phyloP scores from a whole-genome alignment of 805 yeast genomes.

The Schizosaccharomyces osmophilus region DNA sequence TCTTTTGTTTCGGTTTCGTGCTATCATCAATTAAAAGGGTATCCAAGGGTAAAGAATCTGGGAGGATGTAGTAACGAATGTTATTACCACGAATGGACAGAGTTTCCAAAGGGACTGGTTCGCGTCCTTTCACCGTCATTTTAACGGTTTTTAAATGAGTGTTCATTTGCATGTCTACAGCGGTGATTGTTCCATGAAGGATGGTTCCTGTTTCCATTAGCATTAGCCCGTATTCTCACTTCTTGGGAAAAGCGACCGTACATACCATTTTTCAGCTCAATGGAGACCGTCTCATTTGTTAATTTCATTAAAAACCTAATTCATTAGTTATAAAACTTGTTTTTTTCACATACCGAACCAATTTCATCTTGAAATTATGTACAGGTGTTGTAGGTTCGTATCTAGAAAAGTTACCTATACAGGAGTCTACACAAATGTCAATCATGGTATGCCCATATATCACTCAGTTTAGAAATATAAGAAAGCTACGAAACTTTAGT shows the following conservation, averaged over 20 bases:
- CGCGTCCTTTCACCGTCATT: conserved; percentile 47
- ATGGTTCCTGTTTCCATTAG: conserved; percentile 21
- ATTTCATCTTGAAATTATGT: background rate
- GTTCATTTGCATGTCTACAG: conserved; percentile 82
- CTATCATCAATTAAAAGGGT: conserved; percentile 21
- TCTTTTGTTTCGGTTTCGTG: conserved; percentile 16
- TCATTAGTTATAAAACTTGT: background rate
- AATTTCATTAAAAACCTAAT: conserved; percentile 53
- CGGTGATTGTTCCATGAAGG: conserved; percentile 57
- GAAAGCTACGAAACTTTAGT: no score
- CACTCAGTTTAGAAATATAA: no score
- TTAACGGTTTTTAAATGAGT: conserved; percentile 57
- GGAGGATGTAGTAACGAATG: conserved; percentile 57
- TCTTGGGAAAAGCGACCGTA: background rate
- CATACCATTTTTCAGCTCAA: conserved; percentile 69
- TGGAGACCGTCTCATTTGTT: conserved; percentile 64
- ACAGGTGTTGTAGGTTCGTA: no score
- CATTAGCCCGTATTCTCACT: background rate
- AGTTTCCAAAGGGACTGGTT: conserved; percentile 45
- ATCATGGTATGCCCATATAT: no score
- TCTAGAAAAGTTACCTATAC: no score
- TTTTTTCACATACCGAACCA: background rate
- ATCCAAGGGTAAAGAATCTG: conserved; percentile 57
- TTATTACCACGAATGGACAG: conserved; percentile 77
- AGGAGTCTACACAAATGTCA: no score